Conservation (phyloP, 2,329 filamentous ascomycete genomes). For the Colletotrichum ledebouriae region DNA sequence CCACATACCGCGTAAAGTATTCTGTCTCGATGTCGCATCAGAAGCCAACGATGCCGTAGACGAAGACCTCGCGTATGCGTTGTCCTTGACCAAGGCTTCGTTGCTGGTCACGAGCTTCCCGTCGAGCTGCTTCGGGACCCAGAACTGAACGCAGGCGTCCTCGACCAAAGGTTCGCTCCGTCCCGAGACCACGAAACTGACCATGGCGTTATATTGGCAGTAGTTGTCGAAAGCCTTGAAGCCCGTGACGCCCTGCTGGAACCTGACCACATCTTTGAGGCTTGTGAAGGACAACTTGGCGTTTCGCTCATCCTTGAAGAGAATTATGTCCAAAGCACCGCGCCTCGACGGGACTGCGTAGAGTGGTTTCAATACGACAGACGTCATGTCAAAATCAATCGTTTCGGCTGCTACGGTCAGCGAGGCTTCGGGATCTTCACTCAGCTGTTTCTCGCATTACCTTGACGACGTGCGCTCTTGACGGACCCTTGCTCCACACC, state of each 20-base stretch:
- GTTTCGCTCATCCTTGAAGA: slow-evolving; percentile 50
- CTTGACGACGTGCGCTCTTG: slow-evolving; percentile 36
- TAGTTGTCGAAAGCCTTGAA: slow-evolving; percentile 50
- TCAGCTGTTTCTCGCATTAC: neutral
- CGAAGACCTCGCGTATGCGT: neutral
- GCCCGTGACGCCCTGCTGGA: slow-evolving; percentile 52
- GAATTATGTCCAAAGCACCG: slow-evolving; percentile 48
- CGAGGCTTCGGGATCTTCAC: neutral
- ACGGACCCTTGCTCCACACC: slow-evolving; percentile 35
- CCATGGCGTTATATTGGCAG: slow-evolving; percentile 47
- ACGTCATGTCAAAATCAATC: slow-evolving; percentile 51
- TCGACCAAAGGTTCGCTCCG: slow-evolving; percentile 45
- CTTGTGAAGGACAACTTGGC: slow-evolving; percentile 48
- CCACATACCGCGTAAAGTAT: slow-evolving; percentile 18
- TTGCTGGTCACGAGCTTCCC: slow-evolving; percentile 47
- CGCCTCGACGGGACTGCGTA: slow-evolving; percentile 45
- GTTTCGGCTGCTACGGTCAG: slow-evolving; percentile 39
- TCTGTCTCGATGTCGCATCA: slow-evolving; percentile 24
- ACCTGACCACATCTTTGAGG: slow-evolving; percentile 48
- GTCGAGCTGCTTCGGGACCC: slow-evolving; percentile 49
- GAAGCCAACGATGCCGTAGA: neutral
- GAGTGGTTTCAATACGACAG: slow-evolving; percentile 47
- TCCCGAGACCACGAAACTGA: slow-evolving; percentile 49
- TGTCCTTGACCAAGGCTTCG: slow-evolving; percentile 23
- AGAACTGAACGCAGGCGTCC: slow-evolving; percentile 50